Conservation (phyloP, 306 rosid genomes). For the Dryas drummondii region DNA sequence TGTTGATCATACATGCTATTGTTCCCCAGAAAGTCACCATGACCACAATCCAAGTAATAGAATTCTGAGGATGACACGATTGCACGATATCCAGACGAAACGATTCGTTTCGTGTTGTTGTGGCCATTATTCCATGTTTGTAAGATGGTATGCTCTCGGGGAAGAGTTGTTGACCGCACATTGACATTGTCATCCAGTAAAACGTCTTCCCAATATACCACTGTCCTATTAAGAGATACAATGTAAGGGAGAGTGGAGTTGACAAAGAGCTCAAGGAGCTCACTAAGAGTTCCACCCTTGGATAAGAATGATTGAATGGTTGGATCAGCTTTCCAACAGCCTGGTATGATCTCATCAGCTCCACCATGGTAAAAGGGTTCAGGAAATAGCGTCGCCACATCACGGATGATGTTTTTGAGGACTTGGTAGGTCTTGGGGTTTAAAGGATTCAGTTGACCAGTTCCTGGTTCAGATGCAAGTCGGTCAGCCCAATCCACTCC, state of each 20-base stretch:
- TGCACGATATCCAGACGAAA: conserved; percentile 61
- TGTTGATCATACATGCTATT: conserved; percentile 48
- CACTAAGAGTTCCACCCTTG: conserved; percentile 63
- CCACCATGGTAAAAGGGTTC: conserved; percentile 75
- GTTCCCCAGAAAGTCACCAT: conserved; percentile 72
- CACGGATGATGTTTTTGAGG: conserved; percentile 58
- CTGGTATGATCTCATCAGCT: conserved; percentile 72
- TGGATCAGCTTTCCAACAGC: conserved; percentile 81
- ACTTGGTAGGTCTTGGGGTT: conserved; percentile 78
- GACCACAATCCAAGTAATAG: conserved; percentile 89
- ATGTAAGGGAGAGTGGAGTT: conserved; percentile 68
- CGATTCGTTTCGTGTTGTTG: conserved; percentile 63
- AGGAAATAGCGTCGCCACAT: conserved; percentile 57
- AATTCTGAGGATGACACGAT: conserved; percentile 74
- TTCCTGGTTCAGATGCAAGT: conserved; percentile 79
- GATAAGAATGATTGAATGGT: conserved; percentile 51
- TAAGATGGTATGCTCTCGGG: conserved; percentile 59
- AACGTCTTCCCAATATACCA: conserved; percentile 82
- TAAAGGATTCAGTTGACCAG: conserved; percentile 87
- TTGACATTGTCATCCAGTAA: conserved; percentile 39
- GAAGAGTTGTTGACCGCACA: conserved; percentile 51
- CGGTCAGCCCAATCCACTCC: conserved; percentile 44
- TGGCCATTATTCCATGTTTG: conserved; percentile 90
- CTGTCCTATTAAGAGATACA: conserved; percentile 72
- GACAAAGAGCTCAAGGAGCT: conserved; percentile 68